phyloP scores from a whole-genome alignment of 148 eudicot genomes.

The Pharnaceum exiguum region DNA sequence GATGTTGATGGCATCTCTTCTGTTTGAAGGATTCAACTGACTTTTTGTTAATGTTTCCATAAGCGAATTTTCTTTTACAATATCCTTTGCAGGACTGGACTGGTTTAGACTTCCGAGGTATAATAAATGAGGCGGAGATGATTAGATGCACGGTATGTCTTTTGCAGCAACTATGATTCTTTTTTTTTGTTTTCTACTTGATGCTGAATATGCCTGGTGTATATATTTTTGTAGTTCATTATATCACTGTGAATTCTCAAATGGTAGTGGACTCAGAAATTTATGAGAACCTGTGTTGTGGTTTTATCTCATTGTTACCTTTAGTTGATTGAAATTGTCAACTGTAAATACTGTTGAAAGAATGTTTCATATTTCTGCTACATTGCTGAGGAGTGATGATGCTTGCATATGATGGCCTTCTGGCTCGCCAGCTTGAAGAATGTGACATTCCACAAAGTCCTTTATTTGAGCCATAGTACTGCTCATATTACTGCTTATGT shows the following conservation, averaged over 20 bases:
- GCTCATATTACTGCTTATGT: background rate
- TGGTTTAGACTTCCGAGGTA: slow-evolving; percentile 76
- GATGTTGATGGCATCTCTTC: too few species aligned
- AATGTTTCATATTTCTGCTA: too few species aligned
- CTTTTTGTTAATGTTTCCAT: too few species aligned
- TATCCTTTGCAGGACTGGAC: slow-evolving; percentile 79
- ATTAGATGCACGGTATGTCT: slow-evolving; percentile 79
- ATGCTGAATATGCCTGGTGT: background rate
- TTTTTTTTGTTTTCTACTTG: background rate
- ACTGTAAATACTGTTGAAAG: too few species aligned
- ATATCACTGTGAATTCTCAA: background rate
- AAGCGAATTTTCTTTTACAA: too few species aligned
- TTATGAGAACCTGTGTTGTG: too few species aligned
- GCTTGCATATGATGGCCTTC: background rate
- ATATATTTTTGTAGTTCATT: background rate
- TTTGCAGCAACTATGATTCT: slow-evolving; percentile 6
- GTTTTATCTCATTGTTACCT: background rate
- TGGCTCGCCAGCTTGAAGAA: background rate
- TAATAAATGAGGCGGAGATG: slow-evolving; percentile 96
- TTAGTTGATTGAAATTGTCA: background rate
- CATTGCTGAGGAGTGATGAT: background rate
- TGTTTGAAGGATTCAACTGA: too few species aligned
- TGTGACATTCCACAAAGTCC: background rate
- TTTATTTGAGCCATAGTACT: background rate
- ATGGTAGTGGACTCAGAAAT: too few species aligned